Evolutionary conservation across 116 monocot genomes (phyloP).

Genomic region (Dioscorea cayenensis): DNA sequence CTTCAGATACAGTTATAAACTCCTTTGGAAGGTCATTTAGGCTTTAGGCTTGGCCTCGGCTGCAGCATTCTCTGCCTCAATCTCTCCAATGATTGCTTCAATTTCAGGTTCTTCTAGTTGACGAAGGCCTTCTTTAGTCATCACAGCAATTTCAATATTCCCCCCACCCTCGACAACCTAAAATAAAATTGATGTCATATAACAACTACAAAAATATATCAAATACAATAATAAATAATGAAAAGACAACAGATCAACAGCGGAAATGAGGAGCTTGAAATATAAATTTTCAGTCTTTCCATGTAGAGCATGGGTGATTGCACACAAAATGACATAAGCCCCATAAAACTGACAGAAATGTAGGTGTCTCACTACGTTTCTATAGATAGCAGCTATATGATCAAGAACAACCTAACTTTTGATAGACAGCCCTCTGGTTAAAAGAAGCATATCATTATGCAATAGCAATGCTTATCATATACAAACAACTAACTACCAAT

Average conservation of each 20-base stretch:
- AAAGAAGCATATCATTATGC: too few species aligned
- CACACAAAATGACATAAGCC: too few species aligned
- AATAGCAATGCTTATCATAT: too few species aligned
- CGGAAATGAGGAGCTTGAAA: too few species aligned
- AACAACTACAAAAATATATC: background rate
- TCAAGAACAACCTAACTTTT: too few species aligned
- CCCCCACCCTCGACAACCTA: background rate
- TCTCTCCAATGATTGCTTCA: background rate
- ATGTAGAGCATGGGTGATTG: too few species aligned
- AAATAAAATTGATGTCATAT: background rate
- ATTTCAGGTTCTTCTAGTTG: background rate
- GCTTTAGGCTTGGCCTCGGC: background rate
- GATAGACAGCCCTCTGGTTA: too few species aligned
- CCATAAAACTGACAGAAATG: too few species aligned
- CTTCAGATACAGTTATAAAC: background rate
- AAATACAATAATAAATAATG: background rate
- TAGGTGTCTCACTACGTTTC: too few species aligned
- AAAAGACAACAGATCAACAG: background rate
- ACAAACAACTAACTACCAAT: too few species aligned
- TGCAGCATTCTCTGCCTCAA: background rate
- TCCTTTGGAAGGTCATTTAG: background rate
- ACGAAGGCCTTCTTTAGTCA: background rate
- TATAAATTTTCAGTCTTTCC: too few species aligned
- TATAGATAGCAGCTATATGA: too few species aligned
- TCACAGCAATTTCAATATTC: background rate